Evolutionary conservation across 495 filamentous ascomycete species (phyloP).

Genomic region (Chaetomium fimeti): DNA sequence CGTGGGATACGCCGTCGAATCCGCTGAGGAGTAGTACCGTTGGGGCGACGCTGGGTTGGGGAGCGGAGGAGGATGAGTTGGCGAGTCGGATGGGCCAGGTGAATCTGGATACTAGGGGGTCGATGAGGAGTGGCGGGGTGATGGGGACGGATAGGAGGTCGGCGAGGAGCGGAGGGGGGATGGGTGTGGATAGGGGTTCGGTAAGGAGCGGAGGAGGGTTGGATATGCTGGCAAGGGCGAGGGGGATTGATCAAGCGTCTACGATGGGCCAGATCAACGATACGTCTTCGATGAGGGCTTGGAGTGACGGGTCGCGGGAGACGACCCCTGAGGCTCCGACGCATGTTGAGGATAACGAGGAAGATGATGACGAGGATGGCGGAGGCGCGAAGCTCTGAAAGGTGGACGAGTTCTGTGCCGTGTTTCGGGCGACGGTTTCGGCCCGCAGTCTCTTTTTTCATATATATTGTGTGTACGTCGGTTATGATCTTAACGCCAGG

Average conservation of each 20-base stretch:
- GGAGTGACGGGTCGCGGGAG: background rate
- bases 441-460: too few relatives aligned
- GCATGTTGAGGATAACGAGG: background rate
- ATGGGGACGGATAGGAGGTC: background rate
- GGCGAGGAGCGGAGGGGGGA: too few relatives aligned
- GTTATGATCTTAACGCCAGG: too few relatives aligned
- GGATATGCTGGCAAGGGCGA: too few relatives aligned
- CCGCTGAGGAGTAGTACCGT: conserved; percentile 10
- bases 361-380: background rate
- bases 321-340: background rate
- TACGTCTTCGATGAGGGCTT: background rate
- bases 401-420: background rate
- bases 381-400: conserved; percentile 11
- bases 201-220: too few relatives aligned
- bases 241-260: background rate
- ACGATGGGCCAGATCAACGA: background rate
- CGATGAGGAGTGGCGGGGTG: background rate
- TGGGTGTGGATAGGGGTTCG: background rate
- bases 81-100: background rate
- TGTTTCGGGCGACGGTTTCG: background rate
- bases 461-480: too few relatives aligned
- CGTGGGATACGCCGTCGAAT: conserved; percentile 22
- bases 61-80: background rate
- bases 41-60: background rate
- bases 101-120: background rate